Percentiles rank a stretch among this genome's conserved stretches.
Evolutionary conservation across 2,329 filamentous ascomycete genomes (phyloP).

Genomic region (Cladorrhinum sp.): DNA sequence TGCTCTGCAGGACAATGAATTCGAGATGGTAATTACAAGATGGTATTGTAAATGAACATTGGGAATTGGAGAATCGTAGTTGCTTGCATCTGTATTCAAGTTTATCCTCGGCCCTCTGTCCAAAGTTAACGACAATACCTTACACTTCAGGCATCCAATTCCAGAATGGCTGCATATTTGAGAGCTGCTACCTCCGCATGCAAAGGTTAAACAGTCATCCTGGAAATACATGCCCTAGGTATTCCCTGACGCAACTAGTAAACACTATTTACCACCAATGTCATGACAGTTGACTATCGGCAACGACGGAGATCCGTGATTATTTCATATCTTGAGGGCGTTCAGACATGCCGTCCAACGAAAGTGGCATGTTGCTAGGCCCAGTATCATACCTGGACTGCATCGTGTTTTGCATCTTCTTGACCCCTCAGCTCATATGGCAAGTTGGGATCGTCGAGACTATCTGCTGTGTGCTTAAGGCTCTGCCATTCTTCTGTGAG

Average conservation of each 20-base stretch:
- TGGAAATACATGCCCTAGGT: background rate
- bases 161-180: too few relatives aligned
- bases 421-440: slow-evolving; percentile 68
- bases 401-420: slow-evolving; percentile 66
- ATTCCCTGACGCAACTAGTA: background rate
- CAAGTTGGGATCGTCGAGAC: slow-evolving; percentile 63
- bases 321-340: background rate
- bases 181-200: too few relatives aligned
- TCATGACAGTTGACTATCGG: background rate
- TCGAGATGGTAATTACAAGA: background rate
- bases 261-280: background rate
- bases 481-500: slow-evolving; percentile 69
- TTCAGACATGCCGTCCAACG: background rate
- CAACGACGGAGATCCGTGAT: background rate
- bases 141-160: too few relatives aligned
- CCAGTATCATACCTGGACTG: slow-evolving; percentile 76
- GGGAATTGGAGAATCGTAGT: too few relatives aligned
- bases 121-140: too few relatives aligned
- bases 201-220: too few relatives aligned
- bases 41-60: background rate
- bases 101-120: too few relatives aligned
- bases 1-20: background rate
- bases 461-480: slow-evolving; percentile 54
- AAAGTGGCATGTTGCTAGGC: slow-evolving; percentile 64
- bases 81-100: too few relatives aligned